phyloP scores from a whole-genome alignment of 306 rosid genomes.

The Casuarina cunninghamiana region DNA sequence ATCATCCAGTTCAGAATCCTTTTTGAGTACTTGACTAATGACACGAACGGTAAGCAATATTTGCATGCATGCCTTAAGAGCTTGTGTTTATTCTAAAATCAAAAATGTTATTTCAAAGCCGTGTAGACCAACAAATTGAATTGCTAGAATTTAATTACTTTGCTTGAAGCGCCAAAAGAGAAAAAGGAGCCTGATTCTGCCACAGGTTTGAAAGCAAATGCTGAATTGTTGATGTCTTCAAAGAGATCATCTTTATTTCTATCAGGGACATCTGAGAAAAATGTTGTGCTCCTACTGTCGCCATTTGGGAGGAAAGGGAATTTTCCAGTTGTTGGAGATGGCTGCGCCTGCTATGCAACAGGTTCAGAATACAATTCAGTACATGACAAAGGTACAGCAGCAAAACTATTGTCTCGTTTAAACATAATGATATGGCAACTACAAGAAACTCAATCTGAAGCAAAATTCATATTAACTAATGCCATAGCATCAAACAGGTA shows the following conservation, averaged over 20 bases:
- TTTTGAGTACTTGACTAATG: not conserved
- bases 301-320: conserved; percentile 56
- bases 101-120: not conserved
- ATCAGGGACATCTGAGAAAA: conserved; percentile 44
- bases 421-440: not conserved
- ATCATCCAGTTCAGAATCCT: conserved; percentile 13
- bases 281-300: conserved; percentile 33
- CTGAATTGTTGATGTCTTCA: conserved; percentile 42
- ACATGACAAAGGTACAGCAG: conserved; percentile 18
- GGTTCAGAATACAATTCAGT: conserved; percentile 38
- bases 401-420: conserved; percentile 12
- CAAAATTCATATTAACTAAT: not conserved
- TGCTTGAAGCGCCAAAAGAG: conserved; percentile 56
- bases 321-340: conserved; percentile 95
- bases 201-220: conserved; percentile 78
- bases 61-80: conserved; percentile 13
- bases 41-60: conserved; percentile 17
- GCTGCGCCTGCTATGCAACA: conserved; percentile 74
- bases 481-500: conserved; percentile 1
- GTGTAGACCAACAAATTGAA: conserved; percentile 3
- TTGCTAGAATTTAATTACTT: conserved; percentile 47
- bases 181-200: conserved; percentile 55
- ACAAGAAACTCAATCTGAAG: not conserved
- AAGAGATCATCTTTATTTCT: conserved; percentile 43
- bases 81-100: not conserved